phyloP scores from a whole-genome alignment of 352 stramenopile species.

The Phytopythium kandeliae region DNA sequence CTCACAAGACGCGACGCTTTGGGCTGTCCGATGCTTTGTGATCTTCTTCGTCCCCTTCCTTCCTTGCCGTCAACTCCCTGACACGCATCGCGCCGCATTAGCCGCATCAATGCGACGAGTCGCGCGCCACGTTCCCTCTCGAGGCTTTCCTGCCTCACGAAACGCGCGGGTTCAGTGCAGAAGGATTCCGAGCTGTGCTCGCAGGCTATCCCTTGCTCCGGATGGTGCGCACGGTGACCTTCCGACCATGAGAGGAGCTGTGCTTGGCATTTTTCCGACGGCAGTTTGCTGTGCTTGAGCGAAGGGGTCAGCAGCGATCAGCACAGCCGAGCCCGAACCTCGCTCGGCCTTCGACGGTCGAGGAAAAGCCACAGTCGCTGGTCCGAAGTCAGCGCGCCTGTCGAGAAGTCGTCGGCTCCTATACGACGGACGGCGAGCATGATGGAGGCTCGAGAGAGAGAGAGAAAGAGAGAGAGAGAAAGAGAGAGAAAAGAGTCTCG shows the following conservation, averaged over 20 bases:
- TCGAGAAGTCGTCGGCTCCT: background rate
- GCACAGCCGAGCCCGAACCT: background rate
- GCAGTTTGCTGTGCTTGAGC: slow-evolving; percentile 1
- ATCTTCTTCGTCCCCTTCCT: background rate
- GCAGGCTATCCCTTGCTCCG: background rate
- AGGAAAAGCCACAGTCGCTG: background rate
- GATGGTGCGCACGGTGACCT: background rate
- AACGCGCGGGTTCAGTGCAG: background rate
- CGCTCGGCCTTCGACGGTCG: background rate
- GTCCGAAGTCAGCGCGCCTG: background rate
- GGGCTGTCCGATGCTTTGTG: background rate
- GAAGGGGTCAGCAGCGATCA: background rate
- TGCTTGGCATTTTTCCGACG: slow-evolving; percentile 4
- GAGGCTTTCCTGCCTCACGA: background rate
- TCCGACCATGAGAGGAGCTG: slow-evolving; percentile 3
- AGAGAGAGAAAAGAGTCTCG: background rate
- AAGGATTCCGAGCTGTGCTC: background rate
- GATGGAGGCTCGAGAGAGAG: background rate
- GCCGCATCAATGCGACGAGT: slow-evolving; percentile 1
- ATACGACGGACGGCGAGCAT: background rate
- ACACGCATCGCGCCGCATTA: slow-evolving; percentile 1
- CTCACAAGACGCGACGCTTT: background rate
- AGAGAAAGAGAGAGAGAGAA: no score
- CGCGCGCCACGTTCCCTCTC: background rate
- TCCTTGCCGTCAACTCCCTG: background rate